Conservation (phyloP, 225 moss, liverwort and hornwort genomes). For the Anthoceros angustus region DNA sequence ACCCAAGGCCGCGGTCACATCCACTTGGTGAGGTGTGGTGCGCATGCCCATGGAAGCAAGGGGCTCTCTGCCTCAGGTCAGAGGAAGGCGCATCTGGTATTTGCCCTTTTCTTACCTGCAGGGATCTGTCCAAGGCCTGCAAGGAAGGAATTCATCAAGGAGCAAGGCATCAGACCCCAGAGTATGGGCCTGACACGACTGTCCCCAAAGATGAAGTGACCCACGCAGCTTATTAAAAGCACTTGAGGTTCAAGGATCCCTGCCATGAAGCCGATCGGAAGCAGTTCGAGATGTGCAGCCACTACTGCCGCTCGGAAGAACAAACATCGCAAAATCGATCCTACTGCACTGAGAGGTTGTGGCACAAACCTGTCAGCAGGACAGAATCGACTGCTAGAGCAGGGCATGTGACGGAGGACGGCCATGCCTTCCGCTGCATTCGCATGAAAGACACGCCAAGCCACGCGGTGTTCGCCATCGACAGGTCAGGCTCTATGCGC, state of each 20-base stretch:
- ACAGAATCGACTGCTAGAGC: background rate
- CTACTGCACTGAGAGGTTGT: slow-evolving; percentile 15
- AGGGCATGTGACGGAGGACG: slow-evolving; percentile 22
- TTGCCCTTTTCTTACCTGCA: too few species aligned
- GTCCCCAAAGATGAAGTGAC: slow-evolving; percentile 26
- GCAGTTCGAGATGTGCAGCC: slow-evolving; percentile 13
- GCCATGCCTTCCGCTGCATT: slow-evolving; percentile 22
- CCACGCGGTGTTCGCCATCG: slow-evolving; percentile 29
- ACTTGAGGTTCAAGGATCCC: slow-evolving; percentile 20
- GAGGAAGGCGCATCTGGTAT: too few species aligned
- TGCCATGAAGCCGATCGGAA: slow-evolving; percentile 17
- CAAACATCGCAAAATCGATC: slow-evolving; percentile 8
- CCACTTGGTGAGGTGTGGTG: slow-evolving; percentile 18
- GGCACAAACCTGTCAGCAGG: slow-evolving; percentile 13
- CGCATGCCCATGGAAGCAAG: slow-evolving; percentile 9
- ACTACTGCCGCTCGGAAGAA: slow-evolving; percentile 13
- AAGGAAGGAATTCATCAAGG: slow-evolving; percentile 7
- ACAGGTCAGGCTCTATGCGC: slow-evolving; percentile 20
- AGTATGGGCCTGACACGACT: slow-evolving; percentile 25
- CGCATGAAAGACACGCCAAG: slow-evolving; percentile 18
- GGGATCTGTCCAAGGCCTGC: background rate
- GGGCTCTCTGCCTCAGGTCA: slow-evolving; percentile 18
- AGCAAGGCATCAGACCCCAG: slow-evolving; percentile 23
- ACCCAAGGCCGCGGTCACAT: slow-evolving; percentile 28
- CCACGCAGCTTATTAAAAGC: slow-evolving; percentile 23